phyloP scores from a whole-genome alignment of 2,329 filamentous ascomycete genomes.

The Trichophyton schoenleinii region DNA sequence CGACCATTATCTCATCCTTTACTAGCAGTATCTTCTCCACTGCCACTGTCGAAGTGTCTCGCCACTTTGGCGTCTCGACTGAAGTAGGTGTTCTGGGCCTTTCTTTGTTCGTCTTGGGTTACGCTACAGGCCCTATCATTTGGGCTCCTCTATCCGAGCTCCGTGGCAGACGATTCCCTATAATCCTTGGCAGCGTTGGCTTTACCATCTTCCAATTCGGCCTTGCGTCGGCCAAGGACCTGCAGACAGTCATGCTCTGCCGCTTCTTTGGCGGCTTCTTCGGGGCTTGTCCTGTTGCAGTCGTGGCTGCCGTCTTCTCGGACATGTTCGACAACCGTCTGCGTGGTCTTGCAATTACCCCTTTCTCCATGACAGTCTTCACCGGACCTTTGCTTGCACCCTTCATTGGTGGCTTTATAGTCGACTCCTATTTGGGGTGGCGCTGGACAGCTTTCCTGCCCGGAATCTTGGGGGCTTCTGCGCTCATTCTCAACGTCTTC shows the following conservation, averaged over 20 bases:
- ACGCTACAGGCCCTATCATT: slow-evolving; percentile 37
- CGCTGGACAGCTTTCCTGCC: slow-evolving; percentile 45
- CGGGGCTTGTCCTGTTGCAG: slow-evolving; percentile 41
- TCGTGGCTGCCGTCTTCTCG: slow-evolving; percentile 44
- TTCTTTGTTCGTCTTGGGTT: slow-evolving; percentile 35
- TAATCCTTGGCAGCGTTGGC: slow-evolving; percentile 39
- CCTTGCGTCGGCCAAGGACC: slow-evolving; percentile 38
- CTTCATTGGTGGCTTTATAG: slow-evolving; percentile 45
- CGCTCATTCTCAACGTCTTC: slow-evolving; percentile 37
- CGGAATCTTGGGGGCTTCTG: slow-evolving; percentile 44
- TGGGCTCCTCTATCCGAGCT: slow-evolving; percentile 45
- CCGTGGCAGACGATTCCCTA: slow-evolving; percentile 37
- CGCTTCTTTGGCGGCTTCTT: slow-evolving; percentile 44
- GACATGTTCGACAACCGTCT: slow-evolving; percentile 43
- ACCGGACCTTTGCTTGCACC: slow-evolving; percentile 41
- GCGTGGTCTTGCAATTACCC: slow-evolving; percentile 35
- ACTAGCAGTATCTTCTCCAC: slow-evolving; percentile 57
- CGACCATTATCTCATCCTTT: slow-evolving; percentile 43
- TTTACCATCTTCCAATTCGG: slow-evolving; percentile 41
- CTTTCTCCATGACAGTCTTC: slow-evolving; percentile 43
- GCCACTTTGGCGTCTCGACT: slow-evolving; percentile 44
- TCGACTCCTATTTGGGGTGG: slow-evolving; percentile 40
- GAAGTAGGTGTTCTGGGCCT: slow-evolving; percentile 31
- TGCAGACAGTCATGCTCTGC: slow-evolving; percentile 42
- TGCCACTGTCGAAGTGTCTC: slow-evolving; percentile 46